Evolutionary conservation across 2,329 filamentous ascomycete species (phyloP).

Genomic region (Trichoderma koningii): DNA sequence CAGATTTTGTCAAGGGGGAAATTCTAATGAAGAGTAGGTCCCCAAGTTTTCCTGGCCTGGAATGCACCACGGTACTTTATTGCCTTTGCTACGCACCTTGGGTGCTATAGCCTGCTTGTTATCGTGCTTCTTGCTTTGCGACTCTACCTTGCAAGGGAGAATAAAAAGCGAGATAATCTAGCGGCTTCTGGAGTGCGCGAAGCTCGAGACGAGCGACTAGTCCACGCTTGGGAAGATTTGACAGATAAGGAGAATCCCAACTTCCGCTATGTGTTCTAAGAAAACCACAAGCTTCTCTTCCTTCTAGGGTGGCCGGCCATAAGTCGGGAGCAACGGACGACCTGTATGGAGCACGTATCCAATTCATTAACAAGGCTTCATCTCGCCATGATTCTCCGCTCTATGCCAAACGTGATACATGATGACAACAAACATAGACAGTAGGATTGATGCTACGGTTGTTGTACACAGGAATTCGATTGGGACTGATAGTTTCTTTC

Average conservation of each 20-base stretch:
- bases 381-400: too few species aligned
- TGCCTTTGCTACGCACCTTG: conserved; percentile 15
- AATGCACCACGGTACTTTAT: conserved; percentile 20
- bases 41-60: conserved; percentile 16
- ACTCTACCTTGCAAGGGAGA: background rate
- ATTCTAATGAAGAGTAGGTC: background rate
- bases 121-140: conserved; percentile 1
- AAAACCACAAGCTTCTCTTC: too few species aligned
- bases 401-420: too few species aligned
- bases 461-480: too few species aligned
- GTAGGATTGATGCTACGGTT: too few species aligned
- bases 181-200: conserved; percentile 6
- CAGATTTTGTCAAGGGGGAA: too few species aligned
- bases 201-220: conserved; percentile 2
- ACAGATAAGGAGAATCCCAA: conserved; percentile 18
- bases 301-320: too few species aligned
- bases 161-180: conserved; percentile 1
- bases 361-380: too few species aligned
- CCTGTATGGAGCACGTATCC: too few species aligned
- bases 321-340: too few species aligned
- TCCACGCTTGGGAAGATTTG: conserved; percentile 22
- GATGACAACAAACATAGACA: too few species aligned
- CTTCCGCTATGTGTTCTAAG: conserved; percentile 14
- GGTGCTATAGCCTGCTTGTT: conserved; percentile 13
- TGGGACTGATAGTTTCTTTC: too few species aligned